A percentile compares a stretch with the other conserved stretches of the same genome.
phyloP scores from a whole-genome alignment of 1,139 yeast species.

The Sugiyamaella japonica region DNA sequence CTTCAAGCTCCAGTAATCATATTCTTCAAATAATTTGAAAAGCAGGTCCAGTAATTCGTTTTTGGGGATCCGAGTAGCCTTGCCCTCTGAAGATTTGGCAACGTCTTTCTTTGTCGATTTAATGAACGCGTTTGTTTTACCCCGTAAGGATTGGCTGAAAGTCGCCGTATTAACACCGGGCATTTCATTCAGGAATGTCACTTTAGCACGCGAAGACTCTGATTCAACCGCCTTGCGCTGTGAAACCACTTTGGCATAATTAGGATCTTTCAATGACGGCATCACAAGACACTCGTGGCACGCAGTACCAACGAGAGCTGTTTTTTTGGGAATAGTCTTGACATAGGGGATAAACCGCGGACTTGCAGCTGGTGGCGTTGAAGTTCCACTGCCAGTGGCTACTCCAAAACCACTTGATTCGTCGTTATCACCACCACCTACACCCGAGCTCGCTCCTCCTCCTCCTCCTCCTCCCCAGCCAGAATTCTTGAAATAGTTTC shows the following conservation, averaged over 20 bases:
- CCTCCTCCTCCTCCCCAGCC: no score
- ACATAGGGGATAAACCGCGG: slow-evolving; percentile 33
- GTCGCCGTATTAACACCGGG: slow-evolving; percentile 88
- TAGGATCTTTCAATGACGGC: slow-evolving; percentile 72
- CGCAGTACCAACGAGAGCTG: slow-evolving; percentile 81
- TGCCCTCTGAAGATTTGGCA: slow-evolving; percentile 62
- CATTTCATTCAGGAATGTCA: slow-evolving; percentile 75
- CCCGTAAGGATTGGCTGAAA: slow-evolving; percentile 67
- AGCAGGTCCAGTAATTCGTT: slow-evolving; percentile 85
- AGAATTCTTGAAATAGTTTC: slow-evolving; percentile 26
- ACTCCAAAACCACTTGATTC: slow-evolving; percentile 21
- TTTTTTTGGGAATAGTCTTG: slow-evolving; percentile 53
- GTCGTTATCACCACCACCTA: background rate
- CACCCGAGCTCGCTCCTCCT: background rate
- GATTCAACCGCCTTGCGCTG: slow-evolving; percentile 49
- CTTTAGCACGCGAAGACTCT: slow-evolving; percentile 64
- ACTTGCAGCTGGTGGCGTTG: slow-evolving; percentile 1
- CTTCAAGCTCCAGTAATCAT: slow-evolving; percentile 95
- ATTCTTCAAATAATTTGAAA: slow-evolving; percentile 88
- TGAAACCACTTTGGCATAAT: slow-evolving; percentile 60
- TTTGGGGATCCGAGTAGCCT: slow-evolving; percentile 93
- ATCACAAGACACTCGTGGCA: slow-evolving; percentile 89
- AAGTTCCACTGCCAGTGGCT: slow-evolving; percentile 21
- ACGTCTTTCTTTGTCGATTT: slow-evolving; percentile 39
- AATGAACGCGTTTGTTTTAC: slow-evolving; percentile 36